A percentile compares a stretch with the other conserved stretches of the same genome.
Evolutionary conservation across 1,139 yeast species (phyloP).

Genomic region (Candida gigantensis): DNA sequence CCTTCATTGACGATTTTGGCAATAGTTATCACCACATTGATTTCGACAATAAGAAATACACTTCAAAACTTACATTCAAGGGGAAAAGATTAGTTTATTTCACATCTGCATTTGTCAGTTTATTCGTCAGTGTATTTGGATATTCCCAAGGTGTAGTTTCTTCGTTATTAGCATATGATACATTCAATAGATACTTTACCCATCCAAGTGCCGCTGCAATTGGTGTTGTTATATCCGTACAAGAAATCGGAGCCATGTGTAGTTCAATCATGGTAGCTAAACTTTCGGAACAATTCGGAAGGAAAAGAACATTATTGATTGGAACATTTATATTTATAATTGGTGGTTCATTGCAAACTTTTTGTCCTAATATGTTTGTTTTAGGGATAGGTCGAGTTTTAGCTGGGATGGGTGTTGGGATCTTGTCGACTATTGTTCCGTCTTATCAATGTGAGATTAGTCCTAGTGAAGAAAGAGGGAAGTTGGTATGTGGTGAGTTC

Average conservation of each 20-base stretch:
- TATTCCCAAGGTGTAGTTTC: constrained; percentile 93
- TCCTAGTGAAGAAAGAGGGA: constrained; percentile 56
- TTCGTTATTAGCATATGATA: constrained; percentile 58
- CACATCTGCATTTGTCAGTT: constrained; percentile 77
- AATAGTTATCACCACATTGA: constrained; percentile 40
- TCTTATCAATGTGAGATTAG: constrained; percentile 58
- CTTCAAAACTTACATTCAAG: constrained; percentile 35
- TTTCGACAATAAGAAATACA: constrained; percentile 38
- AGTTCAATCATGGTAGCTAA: constrained; percentile 50
- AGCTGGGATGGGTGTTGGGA: constrained; percentile 56
- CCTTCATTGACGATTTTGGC: constrained; percentile 32
- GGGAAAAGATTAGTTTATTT: constrained; percentile 59
- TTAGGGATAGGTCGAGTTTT: constrained; percentile 53
- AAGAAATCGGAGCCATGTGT: constrained; percentile 55
- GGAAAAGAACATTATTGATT: constrained; percentile 48
- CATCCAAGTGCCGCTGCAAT: constrained; percentile 48
- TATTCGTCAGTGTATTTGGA: constrained; percentile 84
- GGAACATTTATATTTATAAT: constrained; percentile 52
- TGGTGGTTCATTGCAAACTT: constrained; percentile 53
- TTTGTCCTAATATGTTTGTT: constrained; percentile 42
- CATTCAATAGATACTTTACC: constrained; percentile 45
- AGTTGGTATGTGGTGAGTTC: constrained; percentile 55
- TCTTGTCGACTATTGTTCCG: constrained; percentile 54
- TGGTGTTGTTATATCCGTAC: constrained; percentile 52
- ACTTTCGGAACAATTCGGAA: constrained; percentile 47